phyloP scores from a whole-genome alignment of 1,284 basidiomycete species.

The Pseudozyma sp. region DNA sequence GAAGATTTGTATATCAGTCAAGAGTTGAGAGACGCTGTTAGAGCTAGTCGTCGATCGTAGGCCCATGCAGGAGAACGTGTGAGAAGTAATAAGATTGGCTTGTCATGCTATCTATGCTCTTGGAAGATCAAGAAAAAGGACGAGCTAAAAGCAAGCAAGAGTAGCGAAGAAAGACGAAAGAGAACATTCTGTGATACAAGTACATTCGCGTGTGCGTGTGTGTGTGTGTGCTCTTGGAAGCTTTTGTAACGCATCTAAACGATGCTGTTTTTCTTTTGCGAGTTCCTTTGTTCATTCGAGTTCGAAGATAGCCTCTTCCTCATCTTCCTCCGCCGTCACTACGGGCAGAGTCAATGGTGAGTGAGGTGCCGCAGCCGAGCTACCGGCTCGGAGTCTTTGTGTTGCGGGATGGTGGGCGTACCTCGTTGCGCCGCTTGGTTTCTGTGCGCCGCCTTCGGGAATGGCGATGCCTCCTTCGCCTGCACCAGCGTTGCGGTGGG shows the following conservation, averaged over 20 bases:
- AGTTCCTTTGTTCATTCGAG: slow-evolving; percentile 48
- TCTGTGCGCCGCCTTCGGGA: slow-evolving; percentile 20
- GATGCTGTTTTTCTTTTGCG: slow-evolving; percentile 1
- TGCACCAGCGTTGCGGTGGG: slow-evolving; percentile 14
- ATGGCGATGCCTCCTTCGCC: slow-evolving; percentile 39
- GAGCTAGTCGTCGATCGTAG: slow-evolving; percentile 7
- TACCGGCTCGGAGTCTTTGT: slow-evolving; percentile 35
- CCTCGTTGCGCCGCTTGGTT: slow-evolving; percentile 4
- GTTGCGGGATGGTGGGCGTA: slow-evolving; percentile 43
- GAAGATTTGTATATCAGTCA: slow-evolving; percentile 66
- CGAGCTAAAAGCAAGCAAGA: neutral
- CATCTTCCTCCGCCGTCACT: slow-evolving; percentile 55
- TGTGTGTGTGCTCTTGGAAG: neutral
- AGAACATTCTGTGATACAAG: slow-evolving; percentile 2
- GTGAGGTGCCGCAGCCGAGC: slow-evolving; percentile 32
- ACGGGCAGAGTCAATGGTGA: slow-evolving; percentile 55
- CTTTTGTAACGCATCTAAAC: slow-evolving; percentile 1
- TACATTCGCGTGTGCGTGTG: neutral
- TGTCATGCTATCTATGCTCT: too few relatives aligned
- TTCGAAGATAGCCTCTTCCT: slow-evolving; percentile 67
- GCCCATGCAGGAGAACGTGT: neutral
- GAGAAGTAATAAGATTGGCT: too few relatives aligned
- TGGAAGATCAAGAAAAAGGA: neutral
- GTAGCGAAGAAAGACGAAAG: neutral
- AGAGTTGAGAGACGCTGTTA: slow-evolving; percentile 57